Evolutionary conservation across 768 basidiomycete species (phyloP), one percentile per base, ranked within the genome.

Genomic region (Termitomyces sp.): DNA sequence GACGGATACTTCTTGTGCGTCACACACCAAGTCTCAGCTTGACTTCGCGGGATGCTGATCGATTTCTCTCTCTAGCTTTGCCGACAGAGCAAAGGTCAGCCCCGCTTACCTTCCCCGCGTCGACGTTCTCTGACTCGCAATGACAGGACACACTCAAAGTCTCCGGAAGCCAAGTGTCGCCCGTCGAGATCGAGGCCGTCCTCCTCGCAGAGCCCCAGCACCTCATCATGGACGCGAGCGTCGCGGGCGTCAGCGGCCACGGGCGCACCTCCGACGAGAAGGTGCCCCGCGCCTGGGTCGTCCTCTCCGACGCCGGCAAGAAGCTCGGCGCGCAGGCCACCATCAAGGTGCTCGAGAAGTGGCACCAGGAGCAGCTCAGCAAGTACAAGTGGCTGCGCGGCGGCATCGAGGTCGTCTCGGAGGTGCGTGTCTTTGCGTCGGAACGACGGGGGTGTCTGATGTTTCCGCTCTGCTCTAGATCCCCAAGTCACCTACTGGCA

Each of bases 81-180:
- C 84, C 13, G 90, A 92, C 68, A 79, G 91, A 53, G 76, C 78
- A n/a, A 92, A 92, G 80, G 88, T 87, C 51, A 33, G 60, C 58
- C 5, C 49, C n/a, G 16, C 22, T 3, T 20, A 2, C 16, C n/a
- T n/a, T n/a, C n/a, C n/a, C n/a, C n/a, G n/a, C n/a, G n/a, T 22
- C 33, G 1, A 6, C 13, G 18, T 34, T 47, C 54, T 56, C 45
- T n/a, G n/a, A n/a, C n/a, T n/a, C n/a, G n/a, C n/a, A n/a, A n/a
- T n/a, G 48, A 24, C 50, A 90, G 85, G 91, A 92, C 65, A 90
- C 84, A 0, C 75, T 93, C 22, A 93, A 93, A 66, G 79, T 93
- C 3, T 90, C 88, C 0, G 91, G 90, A 4, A 76, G 75, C 50
- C 91, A 92, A 69, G 91, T 92, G 0, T 90, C 91, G 0, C 91